Percentiles rank a stretch among this genome's conserved stretches.
Evolutionary conservation across 257 asterid species (phyloP).

Genomic region (Oldenlandia corymbosa): DNA sequence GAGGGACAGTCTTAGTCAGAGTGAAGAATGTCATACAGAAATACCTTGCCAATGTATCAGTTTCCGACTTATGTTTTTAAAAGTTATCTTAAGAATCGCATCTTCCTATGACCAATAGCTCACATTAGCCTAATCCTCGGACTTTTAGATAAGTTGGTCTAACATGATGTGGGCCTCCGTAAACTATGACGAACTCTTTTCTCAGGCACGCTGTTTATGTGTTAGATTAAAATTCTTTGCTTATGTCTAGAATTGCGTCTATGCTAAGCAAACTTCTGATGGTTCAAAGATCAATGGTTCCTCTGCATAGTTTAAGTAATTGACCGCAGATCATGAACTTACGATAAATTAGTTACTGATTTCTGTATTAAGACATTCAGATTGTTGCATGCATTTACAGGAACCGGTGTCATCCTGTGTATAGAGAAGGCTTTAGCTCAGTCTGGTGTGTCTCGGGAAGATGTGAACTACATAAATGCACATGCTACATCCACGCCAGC

Average conservation of each 20-base stretch:
- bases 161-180: neutral
- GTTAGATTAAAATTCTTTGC: neutral
- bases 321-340: neutral
- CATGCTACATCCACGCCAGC: conserved; percentile 98
- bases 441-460: conserved; percentile 81
- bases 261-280: neutral
- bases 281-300: conserved; percentile 2
- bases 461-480: conserved; percentile 90
- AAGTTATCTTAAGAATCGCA: neutral
- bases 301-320: neutral
- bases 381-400: conserved; percentile 37
- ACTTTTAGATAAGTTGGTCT: neutral
- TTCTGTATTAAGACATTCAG: conserved; percentile 20
- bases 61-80: neutral
- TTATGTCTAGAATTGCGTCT: neutral
- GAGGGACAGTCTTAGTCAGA: neutral
- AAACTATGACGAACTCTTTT: neutral
- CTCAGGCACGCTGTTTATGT: neutral
- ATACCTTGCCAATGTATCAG: neutral
- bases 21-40: conserved; percentile 1
- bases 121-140: neutral
- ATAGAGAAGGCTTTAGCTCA: conserved; percentile 94
- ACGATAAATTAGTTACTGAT: conserved; percentile 11
- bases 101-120: neutral
- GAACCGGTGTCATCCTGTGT: conserved; percentile 83